Evolutionary conservation across 1,284 basidiomycete species (phyloP).

Genomic region (Boletus semigastroideus): DNA sequence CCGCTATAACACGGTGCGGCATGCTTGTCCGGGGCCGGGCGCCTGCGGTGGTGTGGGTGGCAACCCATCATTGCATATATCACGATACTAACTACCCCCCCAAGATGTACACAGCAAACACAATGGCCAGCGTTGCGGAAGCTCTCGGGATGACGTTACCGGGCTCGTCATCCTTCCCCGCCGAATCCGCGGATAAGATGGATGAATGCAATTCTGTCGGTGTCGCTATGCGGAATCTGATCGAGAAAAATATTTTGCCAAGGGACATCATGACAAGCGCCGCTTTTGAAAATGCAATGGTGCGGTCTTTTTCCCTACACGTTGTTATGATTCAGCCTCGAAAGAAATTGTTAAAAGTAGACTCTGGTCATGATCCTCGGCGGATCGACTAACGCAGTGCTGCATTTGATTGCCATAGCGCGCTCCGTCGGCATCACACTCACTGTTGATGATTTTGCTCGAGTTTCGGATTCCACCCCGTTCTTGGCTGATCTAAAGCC

Average conservation of each 20-base stretch:
- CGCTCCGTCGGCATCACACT: slow-evolving; percentile 84
- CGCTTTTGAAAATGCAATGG: slow-evolving; percentile 98
- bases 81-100: slow-evolving; percentile 25
- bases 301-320: slow-evolving; percentile 33
- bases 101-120: slow-evolving; percentile 96
- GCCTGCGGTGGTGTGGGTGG: slow-evolving; percentile 89
- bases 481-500: slow-evolving; percentile 92
- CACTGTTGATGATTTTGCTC: slow-evolving; percentile 84
- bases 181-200: slow-evolving; percentile 84
- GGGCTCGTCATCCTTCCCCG: slow-evolving; percentile 94
- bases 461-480: slow-evolving; percentile 80
- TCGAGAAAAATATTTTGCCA: slow-evolving; percentile 92
- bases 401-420: slow-evolving; percentile 89
- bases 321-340: slow-evolving; percentile 10
- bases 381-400: slow-evolving; percentile 90
- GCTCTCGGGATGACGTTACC: slow-evolving; percentile 94
- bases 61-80: slow-evolving; percentile 10
- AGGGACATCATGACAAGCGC: slow-evolving; percentile 94
- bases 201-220: slow-evolving; percentile 85
- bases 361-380: slow-evolving; percentile 93
- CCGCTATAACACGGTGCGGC: slow-evolving; percentile 82
- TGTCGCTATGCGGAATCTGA: slow-evolving; percentile 76
- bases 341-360: slow-evolving; percentile 38
- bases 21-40: slow-evolving; percentile 93
- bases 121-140: slow-evolving; percentile 92